Base-by-base conservation (phyloP, 371 early-diverging fungal genomes). In the Mucor plumbeus region DNA sequence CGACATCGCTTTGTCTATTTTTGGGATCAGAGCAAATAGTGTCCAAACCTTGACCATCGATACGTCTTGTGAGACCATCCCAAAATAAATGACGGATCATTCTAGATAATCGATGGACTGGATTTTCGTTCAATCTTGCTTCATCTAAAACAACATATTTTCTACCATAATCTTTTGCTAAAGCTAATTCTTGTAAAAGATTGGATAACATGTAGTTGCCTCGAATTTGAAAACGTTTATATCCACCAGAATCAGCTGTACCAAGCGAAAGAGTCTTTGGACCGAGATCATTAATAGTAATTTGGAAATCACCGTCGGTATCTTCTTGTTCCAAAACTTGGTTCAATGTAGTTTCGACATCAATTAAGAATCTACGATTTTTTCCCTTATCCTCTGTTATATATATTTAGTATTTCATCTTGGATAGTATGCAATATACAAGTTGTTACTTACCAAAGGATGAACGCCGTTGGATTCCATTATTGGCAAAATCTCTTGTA, bases 191-290 rank as follows among this genome's bases (percentile, higher is more conserved):
- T 80, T 97, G 97, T 19, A 97, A 76, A 34, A 97, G 79, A 67
- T 95, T 96, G 15, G 95, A 92, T 39, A 97, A 79, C 89, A 91
- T 89, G 77, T 97, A 97, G 8, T 94, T 94, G 14, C 97, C 97
- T 21, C 95, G 88, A 50, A 97, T 84, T 63, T 94, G 93, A 55
- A 89, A 88, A 56, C 91, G 92, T 53, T 86, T 80, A 82, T 85
- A 92, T 11, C 97, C 96, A 48, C 85, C 89, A 40, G 92, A 91
- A 69, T 88, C 89, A 9, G 92, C 91, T 1, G 97, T 94, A 11
- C 93, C 94, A n/a, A 97, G 82, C 5, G 85, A 82, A 58, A 97
- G 82, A 5, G 87, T 79, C 72, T 97, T 97, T 17, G 97, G 97
- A 0, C 97, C 97, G 3, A 77, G 59, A 74, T 97, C 97, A 57